Base-by-base conservation (phyloP, 257 asterid genomes). In the Nicotiana tomentosiformis region DNA sequence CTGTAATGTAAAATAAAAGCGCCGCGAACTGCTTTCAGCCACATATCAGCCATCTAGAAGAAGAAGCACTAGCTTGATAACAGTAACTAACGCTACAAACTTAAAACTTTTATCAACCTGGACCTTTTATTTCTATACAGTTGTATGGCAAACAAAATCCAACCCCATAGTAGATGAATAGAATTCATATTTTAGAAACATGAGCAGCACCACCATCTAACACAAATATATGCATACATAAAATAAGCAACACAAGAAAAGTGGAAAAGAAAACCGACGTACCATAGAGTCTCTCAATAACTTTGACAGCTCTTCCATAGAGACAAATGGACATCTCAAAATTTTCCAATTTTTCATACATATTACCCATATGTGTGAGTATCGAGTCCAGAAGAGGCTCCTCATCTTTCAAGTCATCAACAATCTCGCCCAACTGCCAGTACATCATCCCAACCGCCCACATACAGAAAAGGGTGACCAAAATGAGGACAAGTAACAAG, bases 321-420 rank as follows among this genome's bases (percentile, higher is more conserved):
- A 82, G 84, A 78, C 46, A 26, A 78, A 90, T 32, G 57, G 98
- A 92, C 87, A 84, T 55, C 81, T 92, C 96, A 85, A 85, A 87
- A 82, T 90, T 92, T 85, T 89, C 93, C 91, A 94, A 68, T 87
- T 90, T 96, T 51, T 89, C 92, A 84, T 88, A 86, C 86, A 94
- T 89, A 82, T 93, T 96, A 86, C 95, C 99, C 97, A 96, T 94
- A 87, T 96, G 99, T 86, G 89, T 82, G 85, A 94, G 98, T 85
- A 94, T 92, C 32, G 94, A 94, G 91, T 94, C 97, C 87, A 96
- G 86, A 86, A 90, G 89, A 58, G 86, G 91, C 86, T 91, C 97
- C 53, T 91, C 92, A 46, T 94, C 95, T 69, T 90, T 87, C 84
- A 96, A 82, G 83, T 82, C 88, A 81, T 49, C 83, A 82, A 90